Evolutionary conservation across 495 filamentous ascomycete genomes (phyloP), one percentile per base, ranked within the genome.

Genomic region (Penicillium malachiteum): DNA sequence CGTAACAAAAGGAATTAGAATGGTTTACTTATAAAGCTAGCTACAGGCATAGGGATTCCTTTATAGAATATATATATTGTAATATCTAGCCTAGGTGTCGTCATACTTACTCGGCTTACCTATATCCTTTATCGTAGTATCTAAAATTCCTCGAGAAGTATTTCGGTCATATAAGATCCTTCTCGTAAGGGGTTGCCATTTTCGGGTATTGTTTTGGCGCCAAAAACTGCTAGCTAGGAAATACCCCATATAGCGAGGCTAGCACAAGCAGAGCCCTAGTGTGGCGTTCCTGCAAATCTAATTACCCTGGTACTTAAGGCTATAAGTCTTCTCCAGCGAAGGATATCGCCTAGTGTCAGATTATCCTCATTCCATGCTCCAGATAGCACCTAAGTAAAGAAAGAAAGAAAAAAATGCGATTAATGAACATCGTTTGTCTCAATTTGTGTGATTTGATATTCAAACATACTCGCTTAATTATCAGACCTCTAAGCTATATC

Each of bases 251-350:
- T 9, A 13, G 48, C 48, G 16, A 38, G 11, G 3, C 38, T 8
- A 18, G 48, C 48, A 18, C 13, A 5, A 50, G 3, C 18, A 17
- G 48, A 26, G 5, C 48, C 48, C 3, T 31, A 31, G 34, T 50
- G 48, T 12, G 48, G 48, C 8, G 48, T 50, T 38, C 48, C 48
- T 16, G 48, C 48, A 38, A 50, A 50, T 7, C 38, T 50, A 26
- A 50, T 50, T 35, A 31, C 48, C 38, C 33, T 50, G 11, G 48
- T 50, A 16, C 48, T 50, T 5, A 16, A 9, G 6, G 48, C 48
- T 21, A 16, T 37, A 10, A 50, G 48, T 18, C 48, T 50, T 39
- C 48, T 35, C 17, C 48, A 31, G 10, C 48, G 48, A 39, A 50
- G 38, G 3, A 50, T 31, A 32, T 50, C 48, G 16, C 31, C 48